Evolutionary conservation across 2,329 filamentous ascomycete species (phyloP), one percentile per base, ranked within the genome.

Genomic region (Chaetomiaceae sp.): DNA sequence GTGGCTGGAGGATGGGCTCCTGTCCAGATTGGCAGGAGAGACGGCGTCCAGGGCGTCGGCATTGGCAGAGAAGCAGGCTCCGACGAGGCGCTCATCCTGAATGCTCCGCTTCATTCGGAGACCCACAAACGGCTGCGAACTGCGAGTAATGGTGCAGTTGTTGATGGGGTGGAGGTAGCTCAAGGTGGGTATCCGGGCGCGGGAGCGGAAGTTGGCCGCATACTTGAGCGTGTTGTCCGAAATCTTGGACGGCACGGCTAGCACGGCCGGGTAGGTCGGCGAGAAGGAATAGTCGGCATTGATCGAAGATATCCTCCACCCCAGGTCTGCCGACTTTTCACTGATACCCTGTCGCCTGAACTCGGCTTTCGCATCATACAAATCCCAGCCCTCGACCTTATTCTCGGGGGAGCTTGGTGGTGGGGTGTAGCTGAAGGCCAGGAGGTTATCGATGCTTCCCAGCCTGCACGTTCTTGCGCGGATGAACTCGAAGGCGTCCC

Each of bases 181-280:
- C 34, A 99, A 73, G 3, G 85, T 87, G 2, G 93, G 93, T 67
- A 99, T 91, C 54, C 93, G 85, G 56, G 86, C 83, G 53, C 91
- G 82, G 0, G 93, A 97, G 45, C 93, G 86, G 69, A 95, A 97
- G 55, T 84, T 81, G 53, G 85, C 87, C 21, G 91, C 93, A 65
- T 99, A 95, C 64, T 96, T 96, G 44, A 99, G 79, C 42, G 92
- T 90, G 63, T 93, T 96, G 69, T 99, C 93, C n/a, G 92, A 97
- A 59, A 99, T 95, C 52, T 81, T 82, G 20, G 85, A 83, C 19
- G 93, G 93, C 16, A 99, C 91, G 10, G 86, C 86, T 20, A 99
- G 76, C 41, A 95, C 66, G 3, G 84, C 82, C 12, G 93, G 93
- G 66, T 99, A 99, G 3, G 93, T 97, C 21, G 90, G 86, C 45